Base-by-base conservation (phyloP, 2,329 filamentous ascomycete genomes). In the Cladosporium austrohemisphaericum region DNA sequence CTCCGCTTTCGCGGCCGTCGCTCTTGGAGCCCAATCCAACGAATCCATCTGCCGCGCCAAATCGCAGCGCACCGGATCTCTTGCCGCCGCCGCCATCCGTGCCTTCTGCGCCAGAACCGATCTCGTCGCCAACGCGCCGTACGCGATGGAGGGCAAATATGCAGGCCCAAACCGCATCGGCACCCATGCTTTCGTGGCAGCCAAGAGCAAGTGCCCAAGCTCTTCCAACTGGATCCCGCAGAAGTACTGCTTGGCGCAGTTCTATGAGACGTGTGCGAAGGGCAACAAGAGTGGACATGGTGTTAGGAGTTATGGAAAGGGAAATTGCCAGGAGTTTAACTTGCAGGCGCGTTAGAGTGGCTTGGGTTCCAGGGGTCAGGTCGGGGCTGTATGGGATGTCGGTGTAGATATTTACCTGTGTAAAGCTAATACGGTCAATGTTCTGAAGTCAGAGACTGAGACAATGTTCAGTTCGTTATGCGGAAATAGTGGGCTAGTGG, bases 21-120 rank as follows among this genome's bases (percentile, higher is more conserved):
- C 41, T 28, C 28, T 44, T 19, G 41, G 28, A 26, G 41, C 41
- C 11, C 41, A 44, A 44, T 44, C 41, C 41, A 44, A 44, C 41
- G 41, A 44, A 16, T 33, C 28, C 28, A 23, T 44, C 28, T 44
- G 41, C 41, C 28, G 28, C 16, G 18, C 14, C 26, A 44, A 44
- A 44, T 44, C 41, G 11, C 28, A 44, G 5, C 41, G 41, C 41
- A 44, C 41, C 26, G 41, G 41, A 26, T 44, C 41, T 11, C 28
- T 44, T 7, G 41, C 41, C 28, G 41, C 41, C 5, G 41, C 41
- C 19, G 20, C 41, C 8, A 44, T 44, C n/a, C 41, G 41, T 19
- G 18, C 28, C 2, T 31, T 44, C 28, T 44, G 41, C 19, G 19
- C 18, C 7, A 32, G 23, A 32, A 32, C 11, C 11, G 19, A 44